These are phyloP conservation scores for Moniliella sp. DNA, from an alignment of 1,284 basidiomycete species.

Conservation along the genomic window DNA sequence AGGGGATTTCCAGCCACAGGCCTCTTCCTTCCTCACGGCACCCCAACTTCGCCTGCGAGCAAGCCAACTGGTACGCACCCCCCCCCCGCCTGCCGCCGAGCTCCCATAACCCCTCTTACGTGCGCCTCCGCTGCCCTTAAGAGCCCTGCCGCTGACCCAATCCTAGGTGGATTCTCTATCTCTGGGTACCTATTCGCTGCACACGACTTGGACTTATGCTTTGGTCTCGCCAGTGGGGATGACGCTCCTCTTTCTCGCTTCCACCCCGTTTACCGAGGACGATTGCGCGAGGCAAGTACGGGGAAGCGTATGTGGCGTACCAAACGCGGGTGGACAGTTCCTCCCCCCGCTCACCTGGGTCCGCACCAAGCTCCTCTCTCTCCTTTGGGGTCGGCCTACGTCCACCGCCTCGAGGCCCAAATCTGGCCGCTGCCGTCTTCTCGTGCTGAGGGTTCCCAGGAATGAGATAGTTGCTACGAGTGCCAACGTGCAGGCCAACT, in stretches of 20 bases:
- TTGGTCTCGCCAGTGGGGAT: conserved; percentile 15
- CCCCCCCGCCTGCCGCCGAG: neutral
- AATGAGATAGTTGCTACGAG: too few species aligned
- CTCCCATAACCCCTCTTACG: neutral
- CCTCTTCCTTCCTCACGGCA: conserved; percentile 66
- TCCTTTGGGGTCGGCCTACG: too few species aligned
- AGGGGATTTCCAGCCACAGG: conserved; percentile 67
- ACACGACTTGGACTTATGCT: conserved; percentile 40
- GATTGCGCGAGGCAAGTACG: conserved; percentile 57
- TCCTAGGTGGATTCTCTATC: conserved; percentile 42
- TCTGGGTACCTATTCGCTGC: conserved; percentile 24
- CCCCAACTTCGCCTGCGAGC: conserved; percentile 75
- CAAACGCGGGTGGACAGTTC: conserved; percentile 60
- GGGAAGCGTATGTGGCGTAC: conserved; percentile 49
- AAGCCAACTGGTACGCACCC: conserved; percentile 44
- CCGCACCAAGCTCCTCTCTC: too few species aligned
- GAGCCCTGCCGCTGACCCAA: neutral
- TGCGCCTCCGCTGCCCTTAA: neutral
- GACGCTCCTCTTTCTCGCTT: conserved; percentile 17
- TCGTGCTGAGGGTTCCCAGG: too few species aligned
- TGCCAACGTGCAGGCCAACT: too few species aligned
- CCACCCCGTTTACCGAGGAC: conserved; percentile 48
- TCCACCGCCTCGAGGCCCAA: too few species aligned
- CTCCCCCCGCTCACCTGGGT: conserved; percentile 42
- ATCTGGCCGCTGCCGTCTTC: too few species aligned